Evolutionary conservation across 352 stramenopile genomes (phyloP).

Genomic region (Pythium utonaiense): DNA sequence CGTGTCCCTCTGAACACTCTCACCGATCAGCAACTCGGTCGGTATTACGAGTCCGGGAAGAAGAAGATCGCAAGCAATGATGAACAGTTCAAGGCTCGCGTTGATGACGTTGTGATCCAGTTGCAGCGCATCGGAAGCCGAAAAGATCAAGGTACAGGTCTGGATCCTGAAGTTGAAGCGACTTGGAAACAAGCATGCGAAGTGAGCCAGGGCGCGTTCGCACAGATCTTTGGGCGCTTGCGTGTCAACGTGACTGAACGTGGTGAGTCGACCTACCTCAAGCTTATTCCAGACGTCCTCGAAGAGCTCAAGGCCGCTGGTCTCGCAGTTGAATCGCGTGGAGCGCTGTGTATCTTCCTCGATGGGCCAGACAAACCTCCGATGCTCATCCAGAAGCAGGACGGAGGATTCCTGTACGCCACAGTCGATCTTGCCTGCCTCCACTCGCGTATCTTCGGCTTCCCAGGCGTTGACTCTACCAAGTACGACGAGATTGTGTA

Average conservation of each 20-base stretch:
- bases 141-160: neutral
- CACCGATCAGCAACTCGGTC: conserved; percentile 55
- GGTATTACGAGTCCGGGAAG: conserved; percentile 74
- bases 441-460: conserved; percentile 68
- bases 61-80: conserved; percentile 33
- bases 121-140: conserved; percentile 49
- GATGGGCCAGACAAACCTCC: conserved; percentile 64
- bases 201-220: conserved; percentile 67
- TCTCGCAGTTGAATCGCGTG: conserved; percentile 50
- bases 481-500: conserved; percentile 81
- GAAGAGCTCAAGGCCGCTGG: conserved; percentile 39
- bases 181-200: conserved; percentile 66
- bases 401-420: conserved; percentile 78
- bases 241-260: conserved; percentile 59
- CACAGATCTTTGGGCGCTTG: conserved; percentile 63
- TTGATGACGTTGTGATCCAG: conserved; percentile 68
- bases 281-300: conserved; percentile 46
- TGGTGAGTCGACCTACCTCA: conserved; percentile 77
- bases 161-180: conserved; percentile 40
- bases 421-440: conserved; percentile 73
- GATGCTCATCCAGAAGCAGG: conserved; percentile 81
- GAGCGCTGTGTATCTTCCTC: conserved; percentile 71
- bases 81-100: conserved; percentile 49
- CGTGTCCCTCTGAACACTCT: conserved; percentile 42
- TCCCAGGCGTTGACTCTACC: conserved; percentile 56